Base-by-base conservation (phyloP, 495 filamentous ascomycete genomes). In the Hypoxylon subgilvum region DNA sequence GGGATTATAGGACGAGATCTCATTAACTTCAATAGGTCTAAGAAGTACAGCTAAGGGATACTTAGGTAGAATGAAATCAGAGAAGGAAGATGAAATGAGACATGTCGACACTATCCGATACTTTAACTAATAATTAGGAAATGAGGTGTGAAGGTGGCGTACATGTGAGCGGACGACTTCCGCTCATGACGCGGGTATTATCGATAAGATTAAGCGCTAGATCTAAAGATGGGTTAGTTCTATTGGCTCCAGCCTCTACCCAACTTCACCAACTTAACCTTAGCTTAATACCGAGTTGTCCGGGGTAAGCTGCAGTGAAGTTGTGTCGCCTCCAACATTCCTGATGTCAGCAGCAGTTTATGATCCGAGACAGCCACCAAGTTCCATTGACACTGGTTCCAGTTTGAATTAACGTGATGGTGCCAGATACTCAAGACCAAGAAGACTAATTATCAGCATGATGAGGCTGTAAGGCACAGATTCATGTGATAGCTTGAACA, bases 311-410 rank as follows among this genome's bases (percentile, higher is more conserved):
- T 56, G 7, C 36, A 23, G 34, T 27, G 38, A 27, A 17, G 18
- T 19, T 35, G 27, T 9, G 40, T 46, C 14, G 23, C 30, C 39
- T 53, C 46, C 23, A 46, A 8, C 27, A 16, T 63, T 52, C 48
- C 52, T 63, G 59, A 63, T 63, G 59, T 63, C 59, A 63, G 52
- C 35, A 22, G 42, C 43, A 21, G 28, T 62, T 51, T 46, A 13
- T 42, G 18, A 32, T 21, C 14, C n/a, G 22, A 18, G 18, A n/a
- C 22, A n/a, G n/a, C n/a, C n/a, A n/a, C n/a, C n/a, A n/a, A n/a
- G n/a, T n/a, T n/a, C n/a, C n/a, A n/a, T n/a, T n/a, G n/a, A n/a
- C n/a, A n/a, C n/a, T n/a, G 13, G 18, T 27, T 30, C n/a, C n/a
- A n/a, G n/a, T n/a, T n/a, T n/a, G n/a, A n/a, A n/a, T n/a, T 28